Base-by-base conservation (phyloP, 257 asterid genomes). In the Gardenia jasminoides region DNA sequence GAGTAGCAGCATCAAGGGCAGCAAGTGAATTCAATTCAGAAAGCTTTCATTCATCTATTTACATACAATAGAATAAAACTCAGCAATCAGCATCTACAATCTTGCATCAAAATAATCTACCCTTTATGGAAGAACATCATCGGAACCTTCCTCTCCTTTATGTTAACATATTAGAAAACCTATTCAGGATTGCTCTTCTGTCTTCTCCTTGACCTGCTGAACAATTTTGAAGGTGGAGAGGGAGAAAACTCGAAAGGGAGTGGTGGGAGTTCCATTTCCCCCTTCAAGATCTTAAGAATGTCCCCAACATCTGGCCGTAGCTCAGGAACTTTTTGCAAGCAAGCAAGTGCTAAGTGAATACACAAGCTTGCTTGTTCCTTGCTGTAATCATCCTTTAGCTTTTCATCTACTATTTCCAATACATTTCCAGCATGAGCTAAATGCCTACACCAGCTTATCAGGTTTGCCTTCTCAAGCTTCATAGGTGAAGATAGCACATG, bases 401-500 rank as follows among this genome's bases (percentile, higher is more conserved):
- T 88, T 46, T 90, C 96, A 78, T 96, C 99, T 59, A 96, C 90
- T 3, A 96, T 87, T 76, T 96, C 97, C 19, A 96, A 78, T 7
- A 90, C 68, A 72, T 90, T 90, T 6, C 99, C 99, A 0, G 83
- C 50, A 16, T 88, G 91, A 46, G 99, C 97, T 70, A 96, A 84
- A 78, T 88, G 93, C 82, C 91, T 85, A 44, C 89, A 87, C 99
- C 99, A 96, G 81, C 98, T 93, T 50, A 96, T 83, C 77, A 96
- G 77, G 79, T 93, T 96, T 0, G 97, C 98, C 76, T 87, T 90
- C 89, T 96, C 97, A 0, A 93, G 93, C 87, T 89, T 91, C 97
- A 96, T 93, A 1, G 99, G 99, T 1, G 99, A 96, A 5, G 94
- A 85, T 64, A 96, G 92, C 11, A 96, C 94, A 74, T 96, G 98